Conservation (phyloP, 768 basidiomycete genomes). For the Suillus tomentosus region DNA sequence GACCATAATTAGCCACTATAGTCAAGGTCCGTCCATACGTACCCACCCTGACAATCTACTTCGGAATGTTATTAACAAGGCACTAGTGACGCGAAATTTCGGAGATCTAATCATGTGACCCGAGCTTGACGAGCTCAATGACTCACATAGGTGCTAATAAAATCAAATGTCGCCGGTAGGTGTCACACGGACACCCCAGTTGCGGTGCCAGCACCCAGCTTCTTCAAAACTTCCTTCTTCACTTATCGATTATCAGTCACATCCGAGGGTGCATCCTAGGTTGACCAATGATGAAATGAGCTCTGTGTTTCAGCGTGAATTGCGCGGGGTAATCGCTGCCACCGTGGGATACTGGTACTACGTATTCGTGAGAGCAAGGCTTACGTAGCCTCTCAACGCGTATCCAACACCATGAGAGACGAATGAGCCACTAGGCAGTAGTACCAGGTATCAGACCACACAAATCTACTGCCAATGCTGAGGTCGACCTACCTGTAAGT, state of each 20-base stretch:
- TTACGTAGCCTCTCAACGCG: background rate
- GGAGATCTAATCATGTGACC: background rate
- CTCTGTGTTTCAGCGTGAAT: background rate
- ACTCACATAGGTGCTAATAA: background rate
- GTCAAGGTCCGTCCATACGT: too few species aligned
- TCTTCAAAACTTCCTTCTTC: background rate
- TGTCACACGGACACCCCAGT: background rate
- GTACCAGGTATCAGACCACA: background rate
- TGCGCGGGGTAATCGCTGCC: background rate
- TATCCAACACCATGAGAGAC: background rate
- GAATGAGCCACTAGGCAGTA: background rate
- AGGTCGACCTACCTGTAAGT: background rate
- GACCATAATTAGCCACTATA: too few species aligned
- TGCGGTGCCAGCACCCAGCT: background rate
- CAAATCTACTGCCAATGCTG: background rate
- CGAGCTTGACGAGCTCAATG: background rate
- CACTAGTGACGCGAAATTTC: too few species aligned
- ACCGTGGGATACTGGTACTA: background rate
- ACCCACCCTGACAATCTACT: too few species aligned
- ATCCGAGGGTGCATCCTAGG: background rate
- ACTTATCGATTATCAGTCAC: too few species aligned
- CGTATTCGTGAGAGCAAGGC: background rate
- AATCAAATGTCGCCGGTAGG: background rate
- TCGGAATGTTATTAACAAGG: too few species aligned
- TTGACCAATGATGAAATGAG: background rate